These are phyloP conservation scores for Suillus decipiens DNA, from an alignment of 768 basidiomycete genomes.

Conservation along the genomic window DNA sequence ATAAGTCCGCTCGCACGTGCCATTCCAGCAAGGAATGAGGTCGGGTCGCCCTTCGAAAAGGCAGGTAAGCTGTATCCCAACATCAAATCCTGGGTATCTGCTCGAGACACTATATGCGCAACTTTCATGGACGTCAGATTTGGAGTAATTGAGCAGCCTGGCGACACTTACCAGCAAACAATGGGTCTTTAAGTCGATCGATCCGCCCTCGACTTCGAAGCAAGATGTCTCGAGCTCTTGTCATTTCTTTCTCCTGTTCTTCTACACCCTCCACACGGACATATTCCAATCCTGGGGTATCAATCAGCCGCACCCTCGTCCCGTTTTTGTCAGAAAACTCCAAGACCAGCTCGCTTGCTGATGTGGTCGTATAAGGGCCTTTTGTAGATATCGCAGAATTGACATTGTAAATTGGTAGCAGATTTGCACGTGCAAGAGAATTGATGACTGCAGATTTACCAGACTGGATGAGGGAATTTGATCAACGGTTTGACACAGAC, in stretches of 20 bases:
- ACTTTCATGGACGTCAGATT: constrained; percentile 43
- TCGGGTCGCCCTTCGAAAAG: constrained; percentile 65
- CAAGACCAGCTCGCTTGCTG: constrained; percentile 60
- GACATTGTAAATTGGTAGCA: constrained; percentile 56
- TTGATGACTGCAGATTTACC: constrained; percentile 90
- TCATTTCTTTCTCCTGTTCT: constrained; percentile 24
- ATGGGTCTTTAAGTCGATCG: constrained; percentile 81
- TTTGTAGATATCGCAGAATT: constrained; percentile 49
- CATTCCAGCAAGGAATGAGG: constrained; percentile 74
- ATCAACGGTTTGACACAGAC: not conserved
- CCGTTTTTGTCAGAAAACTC: constrained; percentile 42
- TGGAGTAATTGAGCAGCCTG: constrained; percentile 6
- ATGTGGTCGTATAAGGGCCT: constrained; percentile 69
- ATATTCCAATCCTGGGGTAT: constrained; percentile 80
- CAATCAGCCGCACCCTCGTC: constrained; percentile 64
- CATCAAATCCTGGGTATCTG: constrained; percentile 83
- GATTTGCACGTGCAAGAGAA: constrained; percentile 57
- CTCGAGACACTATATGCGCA: constrained; percentile 64
- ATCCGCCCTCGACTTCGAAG: constrained; percentile 78
- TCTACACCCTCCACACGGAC: constrained; percentile 43
- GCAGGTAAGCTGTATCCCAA: constrained; percentile 83
- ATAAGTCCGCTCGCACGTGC: constrained; percentile 75
- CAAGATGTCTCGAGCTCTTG: constrained; percentile 67
- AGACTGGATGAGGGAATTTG: constrained; percentile 42
- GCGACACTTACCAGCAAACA: constrained; percentile 58